Evolutionary conservation across 1,284 basidiomycete genomes (phyloP).

Genomic region (Trichosporon inkin): DNA sequence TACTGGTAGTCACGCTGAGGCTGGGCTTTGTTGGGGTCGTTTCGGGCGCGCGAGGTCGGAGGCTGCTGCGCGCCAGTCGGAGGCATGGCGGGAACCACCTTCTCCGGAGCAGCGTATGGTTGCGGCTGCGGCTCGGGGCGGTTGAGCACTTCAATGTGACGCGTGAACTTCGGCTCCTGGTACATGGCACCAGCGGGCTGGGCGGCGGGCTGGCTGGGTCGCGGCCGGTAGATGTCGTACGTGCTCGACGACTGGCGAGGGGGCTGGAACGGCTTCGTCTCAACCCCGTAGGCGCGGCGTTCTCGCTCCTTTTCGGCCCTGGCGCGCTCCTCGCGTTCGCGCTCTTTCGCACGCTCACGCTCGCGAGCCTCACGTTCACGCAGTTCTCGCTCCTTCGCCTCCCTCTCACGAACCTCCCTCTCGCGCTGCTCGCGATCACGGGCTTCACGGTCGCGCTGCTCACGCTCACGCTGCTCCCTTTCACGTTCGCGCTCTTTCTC

Average conservation of each 20-base stretch:
- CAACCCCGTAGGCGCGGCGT: conserved; percentile 18
- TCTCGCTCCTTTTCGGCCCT: conserved; percentile 18
- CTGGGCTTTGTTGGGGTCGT: conserved; percentile 21
- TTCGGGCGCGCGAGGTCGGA: conserved; percentile 27
- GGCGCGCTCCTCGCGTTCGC: conserved; percentile 16
- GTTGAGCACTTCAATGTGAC: conserved; percentile 40
- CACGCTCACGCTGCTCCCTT: conserved; percentile 10
- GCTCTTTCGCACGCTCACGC: conserved; percentile 12
- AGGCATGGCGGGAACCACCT: background rate
- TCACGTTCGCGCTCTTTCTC: conserved; percentile 15
- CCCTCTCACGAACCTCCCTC: conserved; percentile 11
- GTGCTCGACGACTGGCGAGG: conserved; percentile 21
- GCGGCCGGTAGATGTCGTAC: conserved; percentile 24
- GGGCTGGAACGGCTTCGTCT: conserved; percentile 26
- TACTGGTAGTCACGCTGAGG: conserved; percentile 35
- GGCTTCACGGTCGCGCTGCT: conserved; percentile 4
- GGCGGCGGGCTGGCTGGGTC: background rate
- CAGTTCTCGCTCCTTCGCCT: conserved; percentile 7
- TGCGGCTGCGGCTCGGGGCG: conserved; percentile 23
- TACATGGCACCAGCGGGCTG: conserved; percentile 2
- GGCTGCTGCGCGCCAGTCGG: conserved; percentile 7
- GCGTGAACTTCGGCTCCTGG: conserved; percentile 25
- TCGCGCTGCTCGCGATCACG: conserved; percentile 19
- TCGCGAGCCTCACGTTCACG: conserved; percentile 17
- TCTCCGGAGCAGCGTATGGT: conserved; percentile 8